Base-by-base conservation (phyloP, 345 rosid species). In the Euphorbia peplus region DNA sequence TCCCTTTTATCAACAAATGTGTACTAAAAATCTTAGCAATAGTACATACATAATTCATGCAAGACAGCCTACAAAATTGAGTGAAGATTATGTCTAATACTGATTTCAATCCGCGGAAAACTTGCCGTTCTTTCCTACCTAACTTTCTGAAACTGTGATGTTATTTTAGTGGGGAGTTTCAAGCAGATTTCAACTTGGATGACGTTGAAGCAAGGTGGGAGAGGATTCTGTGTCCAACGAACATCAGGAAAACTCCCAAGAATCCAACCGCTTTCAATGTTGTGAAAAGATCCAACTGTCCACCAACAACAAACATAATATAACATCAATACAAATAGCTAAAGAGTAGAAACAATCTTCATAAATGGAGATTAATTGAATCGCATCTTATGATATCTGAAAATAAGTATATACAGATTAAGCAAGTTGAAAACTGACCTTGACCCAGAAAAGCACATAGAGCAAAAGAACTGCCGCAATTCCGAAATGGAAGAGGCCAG, bases 251-350 rank as follows among this genome's bases (percentile, higher is more conserved):
- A 73, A 72, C 84, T 70, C 98, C 98, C 89, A 92, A 75, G 63
- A 95, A 72, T 2, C 95, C 77, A 0, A 95, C 90, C 51, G 62
- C 80, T 83, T 90, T 92, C 73, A 95, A 74, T 19, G 99, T 95
- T 13, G 92, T 87, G 82, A 95, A 92, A 44, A 95, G 89, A 81
- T 95, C 92, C 92, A 92, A 71, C 99, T 95, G 90, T 58, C 77
- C 51, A 44, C 39, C 35, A 62, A 16, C 11, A 54, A 24, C 5
- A 19, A 39, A 3, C 42, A 39, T 39, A 2, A 32, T 32, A 32
- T 32, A 32, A 8, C 15, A 55, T 68, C 0, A 68, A 55, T 41
- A 54, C 62, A 22, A 55, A 37, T 26, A 57, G 1, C 11, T 39
- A 1, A 8, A 39, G 11, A 39, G 42, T 39, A 39, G 39, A 32